phyloP scores from a whole-genome alignment of 2,329 filamentous ascomycete genomes.

The Venturia nashicola region DNA sequence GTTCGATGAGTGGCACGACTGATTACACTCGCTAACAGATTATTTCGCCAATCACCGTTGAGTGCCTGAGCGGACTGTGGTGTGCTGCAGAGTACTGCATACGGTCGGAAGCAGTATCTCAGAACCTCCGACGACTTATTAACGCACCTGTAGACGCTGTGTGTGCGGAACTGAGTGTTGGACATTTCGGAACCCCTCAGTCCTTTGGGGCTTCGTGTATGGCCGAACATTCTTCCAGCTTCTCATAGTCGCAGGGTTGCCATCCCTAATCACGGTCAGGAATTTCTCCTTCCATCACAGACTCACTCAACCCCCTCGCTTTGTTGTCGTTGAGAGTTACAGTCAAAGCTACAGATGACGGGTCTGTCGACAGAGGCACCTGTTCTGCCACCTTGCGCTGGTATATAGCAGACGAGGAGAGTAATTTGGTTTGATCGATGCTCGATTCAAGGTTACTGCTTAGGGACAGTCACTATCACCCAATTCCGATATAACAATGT shows the following conservation, averaged over 20 bases:
- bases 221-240: background rate
- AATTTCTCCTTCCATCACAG: background rate
- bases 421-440: background rate
- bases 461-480: background rate
- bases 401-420: background rate
- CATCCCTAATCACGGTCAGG: background rate
- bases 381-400: background rate
- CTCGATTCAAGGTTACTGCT: background rate
- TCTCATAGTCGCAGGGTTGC: background rate
- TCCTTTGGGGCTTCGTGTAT: background rate
- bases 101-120: background rate
- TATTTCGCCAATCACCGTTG: background rate
- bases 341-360: too few relatives aligned
- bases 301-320: background rate
- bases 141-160: background rate
- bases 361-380: too few relatives aligned
- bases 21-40: background rate
- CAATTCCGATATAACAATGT: background rate
- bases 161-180: background rate
- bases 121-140: background rate
- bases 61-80: background rate
- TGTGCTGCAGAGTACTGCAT: background rate
- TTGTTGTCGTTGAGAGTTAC: background rate
- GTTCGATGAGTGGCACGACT: background rate
- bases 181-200: background rate